Base-by-base conservation (phyloP, 257 asterid genomes). In the Rehmannia glutinosa region DNA sequence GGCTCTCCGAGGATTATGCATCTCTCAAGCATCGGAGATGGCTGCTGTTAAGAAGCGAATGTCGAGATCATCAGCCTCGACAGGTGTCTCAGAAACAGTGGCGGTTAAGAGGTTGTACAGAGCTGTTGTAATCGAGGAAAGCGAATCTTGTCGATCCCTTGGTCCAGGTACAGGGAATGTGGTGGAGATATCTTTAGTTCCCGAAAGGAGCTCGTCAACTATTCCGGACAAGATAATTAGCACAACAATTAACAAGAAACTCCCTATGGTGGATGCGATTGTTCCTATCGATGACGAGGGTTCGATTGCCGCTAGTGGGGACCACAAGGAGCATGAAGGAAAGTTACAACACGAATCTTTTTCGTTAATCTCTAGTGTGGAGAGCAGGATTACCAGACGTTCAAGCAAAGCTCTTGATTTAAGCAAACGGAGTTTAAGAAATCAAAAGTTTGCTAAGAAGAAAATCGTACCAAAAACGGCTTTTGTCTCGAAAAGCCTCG, bases 11-110 rank as follows among this genome's bases (percentile, higher is more conserved):
- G 91, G 95, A 70, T 71, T 84, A 72, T 84, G 90, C 77, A 84
- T 87, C 71, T 84, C 95, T 46, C 95, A 84, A 66, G 95, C 95
- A 55, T 84, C 95, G 1, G 89, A 82, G 75, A 76, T 82, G 85
- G 95, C 95, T 38, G 84, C 95, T 47, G 54, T 84, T 71, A 87
- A 83, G 81, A 83, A 80, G 68, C 78, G 79, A 24, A 46, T 74
- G 38, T 69, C 81, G 11, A 84, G 75, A 72, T 74, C 73, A 2
- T 62, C 88, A 15, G 71, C 78, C 25, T 69, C 80, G 16, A 73
- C 86, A 2, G 73, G 78, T 21, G 65, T 68, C 49, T 76, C 82
- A 8, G 81, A 77, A 68, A 75, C 68, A 12, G 85, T 73, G 54
- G 71, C 77, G 59, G 56, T 73, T 54, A 81, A 70, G 71, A 77